phyloP scores from a whole-genome alignment of 768 basidiomycete species.

The Baorangia bicolor region DNA sequence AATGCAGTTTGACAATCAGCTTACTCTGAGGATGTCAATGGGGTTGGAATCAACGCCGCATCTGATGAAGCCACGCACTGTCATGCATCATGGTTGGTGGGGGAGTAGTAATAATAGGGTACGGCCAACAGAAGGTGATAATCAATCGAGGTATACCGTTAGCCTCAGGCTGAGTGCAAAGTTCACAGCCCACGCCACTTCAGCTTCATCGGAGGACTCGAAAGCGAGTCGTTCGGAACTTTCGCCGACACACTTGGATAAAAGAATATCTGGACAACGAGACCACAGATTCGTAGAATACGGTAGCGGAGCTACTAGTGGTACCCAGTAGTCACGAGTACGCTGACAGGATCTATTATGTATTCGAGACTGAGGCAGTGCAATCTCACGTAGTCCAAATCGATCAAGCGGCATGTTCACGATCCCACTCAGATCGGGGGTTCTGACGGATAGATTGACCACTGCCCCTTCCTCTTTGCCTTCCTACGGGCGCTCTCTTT shows the following conservation, averaged over 20 bases:
- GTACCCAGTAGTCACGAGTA: too few species aligned
- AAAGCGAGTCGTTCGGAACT: not conserved
- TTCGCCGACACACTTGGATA: not conserved
- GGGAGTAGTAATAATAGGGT: too few species aligned
- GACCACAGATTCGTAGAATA: not conserved
- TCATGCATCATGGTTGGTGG: too few species aligned
- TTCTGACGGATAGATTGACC: constrained; percentile 32
- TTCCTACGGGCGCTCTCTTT: constrained; percentile 11
- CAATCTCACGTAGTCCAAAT: not conserved
- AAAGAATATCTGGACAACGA: not conserved
- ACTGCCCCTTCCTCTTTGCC: constrained; percentile 24
- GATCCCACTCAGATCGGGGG: constrained; percentile 16
- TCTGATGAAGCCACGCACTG: too few species aligned
- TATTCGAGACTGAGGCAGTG: not conserved
- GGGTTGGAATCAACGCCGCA: too few species aligned
- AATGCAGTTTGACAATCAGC: too few species aligned
- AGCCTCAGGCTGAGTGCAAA: too few species aligned
- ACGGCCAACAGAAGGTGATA: too few species aligned
- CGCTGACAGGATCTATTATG: not conserved
- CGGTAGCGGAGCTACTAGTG: too few species aligned
- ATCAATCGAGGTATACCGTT: too few species aligned
- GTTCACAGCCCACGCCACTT: too few species aligned
- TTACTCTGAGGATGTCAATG: too few species aligned
- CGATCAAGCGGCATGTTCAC: constrained; percentile 7
- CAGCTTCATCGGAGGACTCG: not conserved